phyloP scores from a whole-genome alignment of 805 yeast genomes.

The Candida coleopterorum region DNA sequence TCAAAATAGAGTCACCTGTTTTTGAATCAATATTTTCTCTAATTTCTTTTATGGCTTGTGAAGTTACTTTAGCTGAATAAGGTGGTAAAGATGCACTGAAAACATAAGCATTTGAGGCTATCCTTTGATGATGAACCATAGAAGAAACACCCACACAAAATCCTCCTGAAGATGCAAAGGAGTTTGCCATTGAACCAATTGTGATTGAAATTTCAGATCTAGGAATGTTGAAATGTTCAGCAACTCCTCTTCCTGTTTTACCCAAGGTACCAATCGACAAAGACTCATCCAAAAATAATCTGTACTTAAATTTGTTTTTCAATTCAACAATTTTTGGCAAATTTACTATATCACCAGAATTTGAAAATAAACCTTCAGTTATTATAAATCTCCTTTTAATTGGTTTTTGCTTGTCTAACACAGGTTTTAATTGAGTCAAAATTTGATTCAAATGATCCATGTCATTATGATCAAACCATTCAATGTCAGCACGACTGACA shows the following conservation, averaged over 20 bases:
- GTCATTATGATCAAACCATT: conserved; percentile 84
- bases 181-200: conserved; percentile 76
- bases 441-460: conserved; percentile 73
- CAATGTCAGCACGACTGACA: conserved; percentile 81
- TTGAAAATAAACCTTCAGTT: conserved; percentile 85
- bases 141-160: conserved; percentile 82
- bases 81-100: conserved; percentile 95
- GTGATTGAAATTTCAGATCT: conserved; percentile 78
- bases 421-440: conserved; percentile 55
- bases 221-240: conserved; percentile 67
- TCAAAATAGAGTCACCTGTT: conserved; percentile 31
- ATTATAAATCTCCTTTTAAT: conserved; percentile 86
- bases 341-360: conserved; percentile 74
- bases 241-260: conserved; percentile 74
- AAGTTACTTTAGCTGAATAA: conserved; percentile 67
- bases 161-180: conserved; percentile 87
- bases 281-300: conserved; percentile 84
- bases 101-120: conserved; percentile 84
- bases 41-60: conserved; percentile 50
- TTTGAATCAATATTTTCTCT: conserved; percentile 23
- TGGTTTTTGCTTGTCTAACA: conserved; percentile 61
- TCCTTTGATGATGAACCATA: conserved; percentile 89
- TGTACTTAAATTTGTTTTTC: conserved; percentile 76
- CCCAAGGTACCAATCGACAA: conserved; percentile 87
- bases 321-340: conserved; percentile 65